Evolutionary conservation across 257 asterid genomes (phyloP).

Genomic region (Scutellaria minor): DNA sequence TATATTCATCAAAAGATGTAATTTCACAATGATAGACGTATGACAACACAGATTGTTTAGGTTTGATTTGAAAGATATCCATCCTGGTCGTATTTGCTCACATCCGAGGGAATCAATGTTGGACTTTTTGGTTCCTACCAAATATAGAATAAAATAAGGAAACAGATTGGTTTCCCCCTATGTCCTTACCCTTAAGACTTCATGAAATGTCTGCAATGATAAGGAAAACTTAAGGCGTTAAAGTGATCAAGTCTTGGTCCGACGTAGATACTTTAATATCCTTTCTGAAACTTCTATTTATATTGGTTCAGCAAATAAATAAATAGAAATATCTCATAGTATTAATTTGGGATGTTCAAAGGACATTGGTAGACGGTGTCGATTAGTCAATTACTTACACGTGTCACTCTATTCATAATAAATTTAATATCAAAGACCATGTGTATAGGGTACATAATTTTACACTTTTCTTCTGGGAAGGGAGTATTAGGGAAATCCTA

Average conservation of each 20-base stretch:
- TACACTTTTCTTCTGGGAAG: not conserved
- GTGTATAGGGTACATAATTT: not conserved
- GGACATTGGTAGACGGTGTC: not conserved
- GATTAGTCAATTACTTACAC: not conserved
- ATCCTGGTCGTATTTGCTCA: not conserved
- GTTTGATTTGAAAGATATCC: slow-evolving; percentile 7
- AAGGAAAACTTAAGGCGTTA: not conserved
- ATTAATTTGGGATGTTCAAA: not conserved
- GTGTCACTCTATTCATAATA: not conserved
- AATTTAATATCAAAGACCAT: not conserved
- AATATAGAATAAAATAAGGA: not conserved
- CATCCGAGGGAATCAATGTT: not conserved
- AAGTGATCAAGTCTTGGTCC: not conserved
- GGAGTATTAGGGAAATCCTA: not conserved
- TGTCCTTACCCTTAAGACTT: not conserved
- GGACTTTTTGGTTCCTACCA: slow-evolving; percentile 2
- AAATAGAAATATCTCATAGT: not conserved
- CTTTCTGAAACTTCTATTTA: not conserved
- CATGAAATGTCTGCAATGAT: not conserved
- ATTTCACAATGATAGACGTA: not conserved
- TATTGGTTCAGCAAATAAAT: not conserved
- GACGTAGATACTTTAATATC: not conserved
- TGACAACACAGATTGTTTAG: not conserved
- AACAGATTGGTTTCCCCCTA: not conserved
- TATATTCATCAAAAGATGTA: not conserved